Evolutionary conservation across 768 basidiomycete species (phyloP).

Genomic region (Suillus lakei): DNA sequence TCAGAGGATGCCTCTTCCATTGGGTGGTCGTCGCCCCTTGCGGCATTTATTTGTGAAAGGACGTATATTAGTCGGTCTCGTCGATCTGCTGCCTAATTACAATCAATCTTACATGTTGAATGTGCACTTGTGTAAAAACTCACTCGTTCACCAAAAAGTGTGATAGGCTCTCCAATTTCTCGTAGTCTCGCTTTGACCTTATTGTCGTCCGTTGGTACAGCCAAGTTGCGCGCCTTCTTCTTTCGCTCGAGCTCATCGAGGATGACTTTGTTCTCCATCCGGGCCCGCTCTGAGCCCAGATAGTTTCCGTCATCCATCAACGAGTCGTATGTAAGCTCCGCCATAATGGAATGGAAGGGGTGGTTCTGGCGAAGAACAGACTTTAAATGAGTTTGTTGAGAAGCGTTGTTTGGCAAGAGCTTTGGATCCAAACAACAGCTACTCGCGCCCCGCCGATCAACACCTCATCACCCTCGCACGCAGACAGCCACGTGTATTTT

Average conservation of each 20-base stretch:
- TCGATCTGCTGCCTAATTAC: constrained; percentile 85
- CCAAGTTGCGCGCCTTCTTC: constrained; percentile 91
- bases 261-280: constrained; percentile 83
- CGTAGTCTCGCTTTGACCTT: constrained; percentile 88
- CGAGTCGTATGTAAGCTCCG: constrained; percentile 77
- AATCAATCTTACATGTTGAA: constrained; percentile 17
- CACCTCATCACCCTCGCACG: neutral
- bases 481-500: constrained; percentile 2
- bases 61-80: constrained; percentile 95
- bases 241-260: constrained; percentile 97
- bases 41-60: constrained; percentile 90
- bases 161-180: constrained; percentile 96
- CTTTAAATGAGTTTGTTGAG: constrained; percentile 16
- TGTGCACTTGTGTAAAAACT: constrained; percentile 37
- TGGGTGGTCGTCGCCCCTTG: constrained; percentile 78
- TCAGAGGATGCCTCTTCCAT: constrained; percentile 72
- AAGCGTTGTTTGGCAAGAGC: constrained; percentile 40
- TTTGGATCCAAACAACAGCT: constrained; percentile 36
- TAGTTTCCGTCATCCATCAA: constrained; percentile 82
- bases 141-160: constrained; percentile 96
- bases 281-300: constrained; percentile 72
- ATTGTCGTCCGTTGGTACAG: constrained; percentile 96
- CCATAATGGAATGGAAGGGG: constrained; percentile 46
- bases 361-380: constrained; percentile 14
- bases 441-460: neutral